These are phyloP conservation scores for Pulveroboletus ravenelii DNA, from an alignment of 768 basidiomycete species.

Conservation along the genomic window DNA sequence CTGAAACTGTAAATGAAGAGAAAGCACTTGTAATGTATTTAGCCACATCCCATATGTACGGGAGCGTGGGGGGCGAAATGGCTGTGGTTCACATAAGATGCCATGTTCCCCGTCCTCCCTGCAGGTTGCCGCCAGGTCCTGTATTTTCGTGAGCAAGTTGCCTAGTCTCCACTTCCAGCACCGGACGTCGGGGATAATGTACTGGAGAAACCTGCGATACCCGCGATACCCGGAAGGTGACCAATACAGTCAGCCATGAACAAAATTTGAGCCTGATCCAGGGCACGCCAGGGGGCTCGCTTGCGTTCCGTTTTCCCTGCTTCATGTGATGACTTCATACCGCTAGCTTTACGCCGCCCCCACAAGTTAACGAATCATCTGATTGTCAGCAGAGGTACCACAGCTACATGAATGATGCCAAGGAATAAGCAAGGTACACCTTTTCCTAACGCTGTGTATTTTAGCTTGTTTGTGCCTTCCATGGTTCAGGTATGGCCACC, in stretches of 20 bases:
- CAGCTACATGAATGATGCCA: conserved; percentile 1
- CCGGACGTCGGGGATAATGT: neutral
- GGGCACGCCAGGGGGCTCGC: neutral
- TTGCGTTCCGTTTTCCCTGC: neutral
- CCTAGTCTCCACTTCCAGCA: neutral
- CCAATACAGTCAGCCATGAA: neutral
- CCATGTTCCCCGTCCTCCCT: neutral
- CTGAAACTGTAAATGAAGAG: neutral
- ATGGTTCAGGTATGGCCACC: conserved; percentile 18
- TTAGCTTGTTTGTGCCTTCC: conserved; percentile 1
- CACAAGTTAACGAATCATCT: neutral
- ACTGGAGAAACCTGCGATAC: neutral
- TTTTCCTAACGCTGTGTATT: neutral
- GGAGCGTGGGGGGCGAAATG: neutral
- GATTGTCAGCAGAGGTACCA: neutral
- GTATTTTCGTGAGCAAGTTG: conserved; percentile 6
- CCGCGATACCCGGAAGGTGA: neutral
- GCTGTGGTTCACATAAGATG: too few species aligned
- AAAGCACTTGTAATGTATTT: neutral
- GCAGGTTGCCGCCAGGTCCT: neutral
- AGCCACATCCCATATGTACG: neutral
- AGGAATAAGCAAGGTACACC: neutral
- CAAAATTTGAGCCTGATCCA: neutral
- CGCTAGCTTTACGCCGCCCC: neutral
- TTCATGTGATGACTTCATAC: neutral